These are phyloP conservation scores for Usnea hakonensis DNA, from an alignment of 495 filamentous ascomycete species.

Conservation along the genomic window DNA sequence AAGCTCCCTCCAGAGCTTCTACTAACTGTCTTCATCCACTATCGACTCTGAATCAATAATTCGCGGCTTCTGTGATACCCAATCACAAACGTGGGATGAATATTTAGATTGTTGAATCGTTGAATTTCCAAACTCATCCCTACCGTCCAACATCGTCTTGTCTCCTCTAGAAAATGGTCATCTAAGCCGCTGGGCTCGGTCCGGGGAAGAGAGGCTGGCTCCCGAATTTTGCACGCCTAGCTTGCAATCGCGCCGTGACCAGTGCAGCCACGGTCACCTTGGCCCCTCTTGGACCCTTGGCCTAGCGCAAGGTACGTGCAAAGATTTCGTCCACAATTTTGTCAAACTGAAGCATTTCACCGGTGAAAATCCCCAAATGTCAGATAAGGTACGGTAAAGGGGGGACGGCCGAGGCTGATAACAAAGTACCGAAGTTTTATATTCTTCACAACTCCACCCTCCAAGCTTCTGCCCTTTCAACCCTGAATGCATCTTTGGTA, in stretches of 20 bases:
- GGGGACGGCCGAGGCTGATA: neutral
- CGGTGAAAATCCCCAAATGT: neutral
- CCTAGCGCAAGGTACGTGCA: constrained; percentile 1
- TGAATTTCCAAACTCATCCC: no score
- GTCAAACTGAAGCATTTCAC: neutral
- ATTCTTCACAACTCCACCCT: neutral
- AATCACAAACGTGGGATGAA: neutral
- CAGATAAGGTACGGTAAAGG: constrained; percentile 2
- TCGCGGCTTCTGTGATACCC: neutral
- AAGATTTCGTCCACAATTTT: neutral
- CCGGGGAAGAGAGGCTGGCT: constrained; percentile 5
- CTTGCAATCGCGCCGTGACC: neutral
- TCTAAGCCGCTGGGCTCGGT: neutral
- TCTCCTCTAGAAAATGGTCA: neutral
- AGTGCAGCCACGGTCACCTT: constrained; percentile 8
- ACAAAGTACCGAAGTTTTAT: neutral
- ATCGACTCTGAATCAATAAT: neutral
- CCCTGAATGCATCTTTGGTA: neutral
- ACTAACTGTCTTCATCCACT: neutral
- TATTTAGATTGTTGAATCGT: neutral
- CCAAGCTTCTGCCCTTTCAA: neutral
- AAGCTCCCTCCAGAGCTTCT: neutral
- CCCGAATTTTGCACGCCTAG: neutral
- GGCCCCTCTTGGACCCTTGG: neutral
- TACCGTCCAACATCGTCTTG: neutral